Percentiles rank a stretch among this genome's conserved stretches.
These are phyloP conservation scores for Cercospora sp. DNA, from an alignment of 2,329 filamentous ascomycete species.

Conservation along the genomic window DNA sequence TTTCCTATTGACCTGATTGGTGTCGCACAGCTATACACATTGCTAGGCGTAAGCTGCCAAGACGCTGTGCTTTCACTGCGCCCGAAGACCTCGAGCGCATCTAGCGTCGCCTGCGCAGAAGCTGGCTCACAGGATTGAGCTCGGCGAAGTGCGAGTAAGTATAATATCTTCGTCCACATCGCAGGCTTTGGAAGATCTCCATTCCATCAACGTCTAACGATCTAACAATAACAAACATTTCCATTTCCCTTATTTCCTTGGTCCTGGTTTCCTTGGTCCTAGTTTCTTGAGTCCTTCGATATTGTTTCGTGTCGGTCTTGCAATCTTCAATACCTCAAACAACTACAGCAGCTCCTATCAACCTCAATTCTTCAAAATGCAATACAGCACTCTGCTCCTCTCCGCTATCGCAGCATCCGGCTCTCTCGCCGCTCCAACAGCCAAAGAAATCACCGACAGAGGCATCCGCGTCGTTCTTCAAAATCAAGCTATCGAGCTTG, in stretches of 20 bases:
- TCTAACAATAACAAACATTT: slow-evolving; percentile 5
- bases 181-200: neutral
- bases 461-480: slow-evolving; percentile 19
- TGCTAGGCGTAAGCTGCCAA: slow-evolving; percentile 2
- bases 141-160: neutral
- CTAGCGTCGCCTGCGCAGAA: neutral
- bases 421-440: slow-evolving; percentile 17
- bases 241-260: neutral
- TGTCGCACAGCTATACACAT: neutral
- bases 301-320: neutral
- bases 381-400: slow-evolving; percentile 18
- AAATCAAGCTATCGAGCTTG: slow-evolving; percentile 7
- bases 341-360: neutral
- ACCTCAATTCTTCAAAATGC: slow-evolving; percentile 23
- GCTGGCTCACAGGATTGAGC: neutral
- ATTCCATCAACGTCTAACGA: neutral
- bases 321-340: neutral
- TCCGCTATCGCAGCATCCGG: slow-evolving; percentile 17
- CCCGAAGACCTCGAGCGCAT: neutral
- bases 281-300: slow-evolving; percentile 8
- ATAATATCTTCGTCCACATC: neutral
- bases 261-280: slow-evolving; percentile 11
- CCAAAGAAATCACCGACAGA: slow-evolving; percentile 4
- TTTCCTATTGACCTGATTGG: neutral
- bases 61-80: neutral